phyloP scores from a whole-genome alignment of 176 grass and related monocot genomes.

The Chloris gayana region DNA sequence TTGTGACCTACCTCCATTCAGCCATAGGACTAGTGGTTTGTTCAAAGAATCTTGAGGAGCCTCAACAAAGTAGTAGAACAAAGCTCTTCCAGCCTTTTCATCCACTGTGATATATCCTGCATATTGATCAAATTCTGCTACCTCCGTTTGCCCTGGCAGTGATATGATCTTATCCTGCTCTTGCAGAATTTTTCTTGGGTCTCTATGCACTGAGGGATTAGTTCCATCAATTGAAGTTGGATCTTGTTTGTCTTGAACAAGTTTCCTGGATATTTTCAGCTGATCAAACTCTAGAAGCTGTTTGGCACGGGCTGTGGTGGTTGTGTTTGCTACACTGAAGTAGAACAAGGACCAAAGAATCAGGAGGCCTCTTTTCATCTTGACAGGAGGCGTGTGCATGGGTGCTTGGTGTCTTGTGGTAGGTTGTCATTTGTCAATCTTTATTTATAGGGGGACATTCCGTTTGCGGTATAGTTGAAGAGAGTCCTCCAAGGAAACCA shows the following conservation, averaged over 20 bases:
- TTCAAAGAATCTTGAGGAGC: conserved; percentile 40
- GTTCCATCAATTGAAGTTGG: conserved; percentile 5
- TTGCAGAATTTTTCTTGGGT: conserved; percentile 23
- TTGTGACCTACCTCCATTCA: conserved; percentile 64
- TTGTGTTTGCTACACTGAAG: conserved; percentile 35
- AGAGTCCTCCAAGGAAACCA: conserved; percentile 50
- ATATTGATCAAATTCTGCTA: conserved; percentile 61
- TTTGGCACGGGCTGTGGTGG: conserved; percentile 33
- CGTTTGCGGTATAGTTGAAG: conserved; percentile 32
- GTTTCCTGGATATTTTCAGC: conserved; percentile 35
- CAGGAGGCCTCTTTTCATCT: conserved; percentile 53
- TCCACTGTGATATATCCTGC: conserved; percentile 70
- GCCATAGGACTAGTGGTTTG: conserved; percentile 74
- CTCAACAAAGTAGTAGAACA: conserved; percentile 88
- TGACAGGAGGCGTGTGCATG: conserved; percentile 54
- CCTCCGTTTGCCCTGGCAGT: conserved; percentile 57
- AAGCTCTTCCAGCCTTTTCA: conserved; percentile 53
- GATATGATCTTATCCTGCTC: conserved; percentile 50
- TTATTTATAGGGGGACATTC: conserved; percentile 56
- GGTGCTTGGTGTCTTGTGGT: conserved; percentile 42
- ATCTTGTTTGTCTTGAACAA: conserved; percentile 31
- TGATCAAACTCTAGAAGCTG: conserved; percentile 40
- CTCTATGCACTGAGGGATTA: conserved; percentile 14
- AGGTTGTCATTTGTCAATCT: conserved; percentile 51
- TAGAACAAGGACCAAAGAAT: conserved; percentile 60